Evolutionary conservation across 352 stramenopile species (phyloP), one percentile per base, ranked within the genome.

Genomic region (Phytopythium aichiense): DNA sequence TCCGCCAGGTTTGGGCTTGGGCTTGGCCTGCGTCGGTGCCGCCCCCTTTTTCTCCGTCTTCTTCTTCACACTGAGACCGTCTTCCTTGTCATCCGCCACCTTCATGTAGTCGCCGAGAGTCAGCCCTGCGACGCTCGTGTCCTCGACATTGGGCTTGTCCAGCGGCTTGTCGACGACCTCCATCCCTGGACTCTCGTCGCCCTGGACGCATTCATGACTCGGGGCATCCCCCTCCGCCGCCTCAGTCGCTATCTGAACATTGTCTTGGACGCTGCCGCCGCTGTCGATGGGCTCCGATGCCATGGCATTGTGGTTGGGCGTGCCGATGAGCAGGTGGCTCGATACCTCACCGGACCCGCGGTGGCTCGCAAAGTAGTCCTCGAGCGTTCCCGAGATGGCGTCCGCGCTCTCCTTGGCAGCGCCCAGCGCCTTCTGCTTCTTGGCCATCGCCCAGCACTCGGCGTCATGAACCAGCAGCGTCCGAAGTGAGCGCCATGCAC

Each of bases 81-180:
- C 53, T 7, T 68, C 58, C 12, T 69, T 73, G 16, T 72, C 60
- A 23, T 60, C 60, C 28, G 77, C 67, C 20, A 74, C 77, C 20
- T 86, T 69, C n/a, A 90, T 69, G 31, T 88, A 87, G 46, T 90
- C 78, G 42, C 76, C 78, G 20, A 88, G 60, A 11, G 78, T 79
- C 69, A 87, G 76, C 1, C 74, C 81, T 0, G 63, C 71, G 31
- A 88, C 59, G 49, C 61, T 73, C n/a, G 54, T 66, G 18, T 71
- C 60, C 0, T 58, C 53, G 2, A n/a, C 37, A 4, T 58, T 57
- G 51, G 1, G 20, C 18, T 57, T 40, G 28, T 64, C 60, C 11
- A 65, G 67, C 1, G 46, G 54, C 45, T 31, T 23, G 6, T 13
- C 42, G 8, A 15, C 20, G 18, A 15, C 22, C 22, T 31, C 45